Evolutionary conservation across 441 rosid genomes (phyloP).

Genomic region (Corymbia citriodora): DNA sequence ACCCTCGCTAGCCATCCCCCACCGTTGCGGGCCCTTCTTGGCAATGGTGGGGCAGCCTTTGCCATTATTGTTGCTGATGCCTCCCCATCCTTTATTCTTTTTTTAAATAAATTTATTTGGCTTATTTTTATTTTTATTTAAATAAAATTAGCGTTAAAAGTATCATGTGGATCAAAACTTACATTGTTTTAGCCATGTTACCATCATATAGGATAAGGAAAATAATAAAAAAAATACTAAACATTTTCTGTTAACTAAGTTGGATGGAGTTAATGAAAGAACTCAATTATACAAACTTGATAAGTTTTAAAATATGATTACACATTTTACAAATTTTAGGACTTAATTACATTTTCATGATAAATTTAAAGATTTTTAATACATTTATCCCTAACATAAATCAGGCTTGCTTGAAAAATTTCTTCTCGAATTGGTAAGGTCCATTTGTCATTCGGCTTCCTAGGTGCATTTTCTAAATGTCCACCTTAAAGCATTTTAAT

Average conservation of each 20-base stretch:
- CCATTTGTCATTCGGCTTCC: not conserved
- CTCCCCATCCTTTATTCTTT: not conserved
- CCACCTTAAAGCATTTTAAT: not conserved
- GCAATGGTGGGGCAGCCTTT: too few relatives aligned
- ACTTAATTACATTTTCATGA: too few relatives aligned
- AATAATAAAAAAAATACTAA: too few relatives aligned
- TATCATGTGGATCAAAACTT: not conserved
- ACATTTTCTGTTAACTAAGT: too few relatives aligned
- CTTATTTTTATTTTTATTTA: too few relatives aligned
- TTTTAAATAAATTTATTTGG: too few relatives aligned
- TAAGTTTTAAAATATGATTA: rapidly evolving
- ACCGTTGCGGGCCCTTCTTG: not conserved
- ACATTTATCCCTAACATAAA: too few relatives aligned
- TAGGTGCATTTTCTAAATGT: not conserved
- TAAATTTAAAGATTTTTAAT: too few relatives aligned
- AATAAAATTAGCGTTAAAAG: not conserved
- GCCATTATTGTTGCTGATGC: too few relatives aligned
- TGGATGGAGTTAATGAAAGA: rapidly evolving
- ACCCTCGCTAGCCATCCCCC: not conserved
- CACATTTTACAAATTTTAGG: too few relatives aligned
- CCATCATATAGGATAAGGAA: rapidly evolving
- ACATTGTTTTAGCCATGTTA: not conserved
- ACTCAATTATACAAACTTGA: not conserved
- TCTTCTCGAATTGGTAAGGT: not conserved
- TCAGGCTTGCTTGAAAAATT: not conserved